Percentiles rank a stretch among this genome's conserved stretches.
These are phyloP conservation scores for Pseudogymnoascus sp. DNA, from an alignment of 2,329 filamentous ascomycete species.

Conservation along the genomic window DNA sequence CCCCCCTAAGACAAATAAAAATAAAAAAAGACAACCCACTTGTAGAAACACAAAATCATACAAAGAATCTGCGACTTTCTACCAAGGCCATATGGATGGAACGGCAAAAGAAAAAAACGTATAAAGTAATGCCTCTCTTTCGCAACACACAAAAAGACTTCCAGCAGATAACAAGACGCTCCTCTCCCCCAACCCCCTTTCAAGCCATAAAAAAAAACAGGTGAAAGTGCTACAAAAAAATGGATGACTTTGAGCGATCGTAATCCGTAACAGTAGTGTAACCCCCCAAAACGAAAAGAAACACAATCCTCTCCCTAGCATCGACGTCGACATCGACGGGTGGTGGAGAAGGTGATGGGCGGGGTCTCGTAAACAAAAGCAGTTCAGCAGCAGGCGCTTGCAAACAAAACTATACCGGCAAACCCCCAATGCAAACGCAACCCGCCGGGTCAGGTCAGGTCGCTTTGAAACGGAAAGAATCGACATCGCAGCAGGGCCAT, in stretches of 20 bases:
- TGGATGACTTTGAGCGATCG: neutral
- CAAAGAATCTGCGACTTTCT: neutral
- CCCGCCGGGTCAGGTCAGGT: slow-evolving; percentile 19
- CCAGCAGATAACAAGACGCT: neutral
- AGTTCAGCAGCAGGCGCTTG: slow-evolving; percentile 18
- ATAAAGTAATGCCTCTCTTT: neutral
- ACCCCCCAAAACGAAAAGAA: neutral
- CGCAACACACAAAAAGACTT: neutral
- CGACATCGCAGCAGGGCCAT: slow-evolving; percentile 18
- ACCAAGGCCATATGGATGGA: slow-evolving; percentile 4
- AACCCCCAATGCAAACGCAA: slow-evolving; percentile 24
- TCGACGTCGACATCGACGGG: neutral
- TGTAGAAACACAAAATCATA: slow-evolving; percentile 1
- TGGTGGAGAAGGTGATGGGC: neutral
- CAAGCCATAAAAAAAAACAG: neutral
- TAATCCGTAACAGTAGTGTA: neutral
- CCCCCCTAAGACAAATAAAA: neutral
- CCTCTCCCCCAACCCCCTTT: neutral
- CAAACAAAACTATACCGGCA: slow-evolving; percentile 19
- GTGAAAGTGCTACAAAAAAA: neutral
- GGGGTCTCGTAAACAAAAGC: slow-evolving; percentile 5
- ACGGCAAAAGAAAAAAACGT: slow-evolving; percentile 9
- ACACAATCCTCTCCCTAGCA: neutral
- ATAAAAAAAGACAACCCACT: neutral
- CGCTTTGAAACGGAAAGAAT: slow-evolving; percentile 25